phyloP scores from a whole-genome alignment of 2,329 filamentous ascomycete genomes.

The Mycosphaerella sp. region DNA sequence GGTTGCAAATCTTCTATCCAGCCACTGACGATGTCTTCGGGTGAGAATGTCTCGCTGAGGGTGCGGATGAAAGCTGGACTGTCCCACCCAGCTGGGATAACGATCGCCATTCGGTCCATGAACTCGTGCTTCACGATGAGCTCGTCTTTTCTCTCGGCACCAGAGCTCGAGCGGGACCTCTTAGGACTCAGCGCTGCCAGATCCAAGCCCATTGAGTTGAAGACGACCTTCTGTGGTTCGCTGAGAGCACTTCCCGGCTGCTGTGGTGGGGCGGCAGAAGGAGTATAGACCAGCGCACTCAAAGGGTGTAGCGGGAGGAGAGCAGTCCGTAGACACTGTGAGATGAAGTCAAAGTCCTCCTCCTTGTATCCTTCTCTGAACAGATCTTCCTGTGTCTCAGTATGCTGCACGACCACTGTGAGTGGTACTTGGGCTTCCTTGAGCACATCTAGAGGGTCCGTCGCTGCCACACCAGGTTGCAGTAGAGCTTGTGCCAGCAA shows the following conservation, averaged over 20 bases:
- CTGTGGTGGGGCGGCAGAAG: conserved; percentile 32
- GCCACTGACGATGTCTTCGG: conserved; percentile 74
- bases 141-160: conserved; percentile 27
- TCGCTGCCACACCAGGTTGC: conserved; percentile 53
- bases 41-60: conserved; percentile 83
- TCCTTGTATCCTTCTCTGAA: conserved; percentile 94
- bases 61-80: conserved; percentile 97
- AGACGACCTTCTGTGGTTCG: conserved; percentile 66
- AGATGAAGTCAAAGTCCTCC: conserved; percentile 90
- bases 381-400: conserved; percentile 82
- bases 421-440: conserved; percentile 86
- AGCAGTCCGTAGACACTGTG: conserved; percentile 86
- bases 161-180: conserved; percentile 49
- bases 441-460: conserved; percentile 71
- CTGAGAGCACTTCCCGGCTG: conserved; percentile 28
- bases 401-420: conserved; percentile 94
- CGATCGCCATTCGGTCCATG: conserved; percentile 70
- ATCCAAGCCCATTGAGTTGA: conserved; percentile 64
- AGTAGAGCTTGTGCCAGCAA: conserved; percentile 69
- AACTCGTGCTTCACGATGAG: conserved; percentile 62
- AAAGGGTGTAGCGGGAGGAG: conserved; percentile 58
- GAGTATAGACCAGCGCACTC: conserved; percentile 53
- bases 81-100: conserved; percentile 96
- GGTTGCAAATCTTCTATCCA: conserved; percentile 50
- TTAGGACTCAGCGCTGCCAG: conserved; percentile 26